Conservation (phyloP, 2,329 filamentous ascomycete species). For the Metarhizium anisopliae region DNA sequence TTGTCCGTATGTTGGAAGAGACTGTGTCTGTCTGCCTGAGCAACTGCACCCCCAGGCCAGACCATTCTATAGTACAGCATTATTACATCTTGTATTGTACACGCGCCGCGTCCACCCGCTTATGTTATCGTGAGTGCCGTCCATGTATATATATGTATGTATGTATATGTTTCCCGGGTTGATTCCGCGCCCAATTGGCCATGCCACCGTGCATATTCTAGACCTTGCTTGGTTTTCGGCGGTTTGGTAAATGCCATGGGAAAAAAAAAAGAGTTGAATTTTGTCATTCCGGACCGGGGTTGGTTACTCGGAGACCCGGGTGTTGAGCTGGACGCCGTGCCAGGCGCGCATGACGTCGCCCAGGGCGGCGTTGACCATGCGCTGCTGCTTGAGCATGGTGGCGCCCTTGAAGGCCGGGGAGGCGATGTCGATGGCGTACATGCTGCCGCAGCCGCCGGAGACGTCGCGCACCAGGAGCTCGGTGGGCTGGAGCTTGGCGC, state of each 20-base stretch:
- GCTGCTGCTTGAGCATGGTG: conserved; percentile 71
- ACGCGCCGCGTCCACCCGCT: background rate
- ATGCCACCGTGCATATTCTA: no score
- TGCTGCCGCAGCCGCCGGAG: conserved; percentile 75
- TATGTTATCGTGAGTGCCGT: no score
- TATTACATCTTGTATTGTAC: background rate
- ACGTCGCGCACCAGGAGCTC: conserved; percentile 64
- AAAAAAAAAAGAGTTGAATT: no score
- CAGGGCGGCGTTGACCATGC: conserved; percentile 67
- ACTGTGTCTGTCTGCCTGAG: background rate
- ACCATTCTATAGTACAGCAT: background rate
- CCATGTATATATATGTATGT: no score
- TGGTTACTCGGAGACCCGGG: conserved; percentile 35
- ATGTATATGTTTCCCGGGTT: no score
- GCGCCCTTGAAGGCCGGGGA: conserved; percentile 62
- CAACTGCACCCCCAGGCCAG: background rate
- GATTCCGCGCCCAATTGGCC: no score
- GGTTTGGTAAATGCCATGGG: no score
- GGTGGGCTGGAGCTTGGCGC: conserved; percentile 39
- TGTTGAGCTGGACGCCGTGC: conserved; percentile 78
- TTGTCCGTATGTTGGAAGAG: no score
- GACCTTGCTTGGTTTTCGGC: no score
- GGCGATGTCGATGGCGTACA: conserved; percentile 77
- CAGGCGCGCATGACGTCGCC: conserved; percentile 69
- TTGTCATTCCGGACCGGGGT: no score